A percentile compares a stretch with the other conserved stretches of the same genome.
Conservation (phyloP, 2,329 filamentous ascomycete species). For the Thielaviopsis punctulata region DNA sequence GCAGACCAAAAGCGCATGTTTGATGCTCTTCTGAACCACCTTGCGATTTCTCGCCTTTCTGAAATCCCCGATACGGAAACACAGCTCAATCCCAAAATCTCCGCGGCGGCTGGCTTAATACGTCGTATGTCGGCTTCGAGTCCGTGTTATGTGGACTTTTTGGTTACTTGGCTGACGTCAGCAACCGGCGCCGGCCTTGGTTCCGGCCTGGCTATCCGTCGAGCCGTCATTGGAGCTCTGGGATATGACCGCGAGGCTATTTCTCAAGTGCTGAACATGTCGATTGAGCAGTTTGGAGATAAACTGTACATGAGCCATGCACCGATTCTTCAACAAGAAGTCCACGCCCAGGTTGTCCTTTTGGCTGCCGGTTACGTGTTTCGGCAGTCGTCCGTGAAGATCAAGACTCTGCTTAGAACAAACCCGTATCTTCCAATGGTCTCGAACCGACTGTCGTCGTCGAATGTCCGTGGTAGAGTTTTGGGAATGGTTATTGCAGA, state of each 20-base stretch:
- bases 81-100: conserved; percentile 21
- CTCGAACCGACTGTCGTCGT: conserved; percentile 68
- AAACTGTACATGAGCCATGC: conserved; percentile 74
- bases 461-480: conserved; percentile 58
- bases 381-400: conserved; percentile 43
- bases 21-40: conserved; percentile 20
- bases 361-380: conserved; percentile 62
- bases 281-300: conserved; percentile 62
- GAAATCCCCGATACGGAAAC: conserved; percentile 18
- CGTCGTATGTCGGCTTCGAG: conserved; percentile 30
- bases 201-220: conserved; percentile 45
- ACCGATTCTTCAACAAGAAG: conserved; percentile 76
- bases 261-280: conserved; percentile 45
- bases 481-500: conserved; percentile 81
- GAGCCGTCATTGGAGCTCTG: conserved; percentile 45
- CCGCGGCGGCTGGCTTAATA: conserved; percentile 42
- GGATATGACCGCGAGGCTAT: conserved; percentile 34
- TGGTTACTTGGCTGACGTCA: conserved; percentile 48
- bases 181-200: conserved; percentile 48
- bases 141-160: conserved; percentile 30
- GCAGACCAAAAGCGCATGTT: conserved; percentile 16
- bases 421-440: conserved; percentile 58
- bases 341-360: conserved; percentile 62
- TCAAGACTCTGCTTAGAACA: conserved; percentile 54
- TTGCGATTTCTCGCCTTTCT: conserved; percentile 29